These are phyloP conservation scores for Discostella stelligeroides DNA, from an alignment of 108 stramenopile genomes.

Conservation along the genomic window DNA sequence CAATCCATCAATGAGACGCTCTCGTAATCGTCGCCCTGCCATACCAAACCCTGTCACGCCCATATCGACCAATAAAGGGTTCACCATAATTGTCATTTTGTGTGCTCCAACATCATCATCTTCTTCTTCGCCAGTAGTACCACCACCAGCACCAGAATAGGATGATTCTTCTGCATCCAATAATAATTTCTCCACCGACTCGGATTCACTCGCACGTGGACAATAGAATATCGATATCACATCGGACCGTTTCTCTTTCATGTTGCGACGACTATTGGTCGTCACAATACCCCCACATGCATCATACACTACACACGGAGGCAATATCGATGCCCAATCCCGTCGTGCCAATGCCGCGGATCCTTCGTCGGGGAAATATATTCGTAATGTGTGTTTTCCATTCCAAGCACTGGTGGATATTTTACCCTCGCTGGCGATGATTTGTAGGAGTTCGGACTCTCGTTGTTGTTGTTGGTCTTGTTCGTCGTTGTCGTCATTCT, in stretches of 20 bases:
- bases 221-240: conserved; percentile 75
- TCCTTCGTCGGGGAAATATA: conserved; percentile 95
- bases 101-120: conserved; percentile 35
- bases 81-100: conserved; percentile 83
- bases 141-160: neutral
- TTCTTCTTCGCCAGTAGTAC: too few relatives aligned
- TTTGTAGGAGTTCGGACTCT: conserved; percentile 43
- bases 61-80: conserved; percentile 94
- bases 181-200: conserved; percentile 66
- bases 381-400: conserved; percentile 60
- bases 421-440: conserved; percentile 59
- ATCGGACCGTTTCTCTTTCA: conserved; percentile 60
- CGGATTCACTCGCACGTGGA: conserved; percentile 80
- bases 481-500: neutral
- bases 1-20: conserved; percentile 82
- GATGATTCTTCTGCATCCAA: conserved; percentile 46
- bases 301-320: conserved; percentile 73
- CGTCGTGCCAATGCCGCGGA: conserved; percentile 88
- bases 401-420: conserved; percentile 41
- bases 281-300: conserved; percentile 75
- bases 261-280: too few relatives aligned
- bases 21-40: conserved; percentile 88
- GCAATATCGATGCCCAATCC: conserved; percentile 79
- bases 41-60: conserved; percentile 95
- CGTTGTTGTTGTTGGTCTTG: conserved; percentile 14